Conservation (phyloP, 78 protist species). For the Guillardia theta region DNA sequence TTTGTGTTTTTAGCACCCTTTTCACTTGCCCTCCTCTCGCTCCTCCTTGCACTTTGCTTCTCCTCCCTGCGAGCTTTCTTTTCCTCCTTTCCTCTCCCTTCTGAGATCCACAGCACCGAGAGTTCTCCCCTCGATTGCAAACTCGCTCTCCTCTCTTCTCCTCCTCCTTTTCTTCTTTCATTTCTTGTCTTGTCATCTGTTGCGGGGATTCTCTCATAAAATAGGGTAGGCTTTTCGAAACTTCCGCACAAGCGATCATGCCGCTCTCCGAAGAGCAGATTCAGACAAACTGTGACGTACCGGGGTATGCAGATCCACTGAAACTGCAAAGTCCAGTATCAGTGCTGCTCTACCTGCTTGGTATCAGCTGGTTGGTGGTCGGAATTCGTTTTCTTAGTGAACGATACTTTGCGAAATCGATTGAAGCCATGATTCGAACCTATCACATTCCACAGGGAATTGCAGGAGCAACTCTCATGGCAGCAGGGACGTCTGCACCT, state of each 20-base stretch:
- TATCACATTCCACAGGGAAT: background rate
- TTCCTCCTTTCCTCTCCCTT: no score
- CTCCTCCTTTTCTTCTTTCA: no score
- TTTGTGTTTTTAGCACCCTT: no score
- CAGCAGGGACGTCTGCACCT: background rate
- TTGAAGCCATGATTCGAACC: background rate
- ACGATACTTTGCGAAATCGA: background rate
- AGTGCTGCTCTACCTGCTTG: background rate
- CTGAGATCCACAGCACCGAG: no score
- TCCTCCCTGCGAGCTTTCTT: no score
- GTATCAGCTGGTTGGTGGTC: background rate
- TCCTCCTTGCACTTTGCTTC: no score
- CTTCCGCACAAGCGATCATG: background rate
- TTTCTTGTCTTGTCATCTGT: no score
- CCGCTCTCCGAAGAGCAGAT: background rate
- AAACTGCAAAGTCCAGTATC: background rate
- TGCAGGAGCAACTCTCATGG: background rate
- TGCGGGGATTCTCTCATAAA: no score
- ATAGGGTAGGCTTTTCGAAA: no score
- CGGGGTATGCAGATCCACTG: background rate
- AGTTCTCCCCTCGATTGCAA: no score
- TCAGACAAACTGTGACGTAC: background rate
- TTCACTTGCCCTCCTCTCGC: no score
- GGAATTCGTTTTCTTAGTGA: background rate
- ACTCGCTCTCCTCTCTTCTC: no score